Evolutionary conservation across 2,329 filamentous ascomycete genomes (phyloP).

Genomic region (Tothia fuscella): DNA sequence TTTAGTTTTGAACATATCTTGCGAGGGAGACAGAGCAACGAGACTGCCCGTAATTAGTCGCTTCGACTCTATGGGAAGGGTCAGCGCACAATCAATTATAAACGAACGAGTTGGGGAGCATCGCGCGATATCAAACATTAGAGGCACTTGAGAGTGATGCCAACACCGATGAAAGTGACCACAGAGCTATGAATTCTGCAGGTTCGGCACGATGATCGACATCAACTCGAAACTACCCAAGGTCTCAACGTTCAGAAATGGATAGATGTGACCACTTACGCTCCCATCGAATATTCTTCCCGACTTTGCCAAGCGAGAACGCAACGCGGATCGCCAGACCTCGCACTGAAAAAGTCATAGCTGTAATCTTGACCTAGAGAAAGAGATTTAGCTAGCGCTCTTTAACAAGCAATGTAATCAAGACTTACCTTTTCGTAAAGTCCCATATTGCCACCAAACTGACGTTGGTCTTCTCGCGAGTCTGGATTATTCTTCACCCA

Average conservation of each 20-base stretch:
- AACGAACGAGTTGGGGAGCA: no score
- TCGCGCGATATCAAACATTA: slow-evolving; percentile 58
- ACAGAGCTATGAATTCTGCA: no score
- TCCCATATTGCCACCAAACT: slow-evolving; percentile 21
- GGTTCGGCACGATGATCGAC: no score
- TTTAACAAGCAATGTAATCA: not conserved
- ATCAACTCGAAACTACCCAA: no score
- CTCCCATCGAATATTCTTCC: slow-evolving; percentile 11
- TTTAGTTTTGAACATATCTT: slow-evolving; percentile 50
- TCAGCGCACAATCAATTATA: no score
- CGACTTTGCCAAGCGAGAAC: slow-evolving; percentile 10
- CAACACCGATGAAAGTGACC: no score
- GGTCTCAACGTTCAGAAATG: no score
- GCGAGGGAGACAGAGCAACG: slow-evolving; percentile 40
- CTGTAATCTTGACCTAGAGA: slow-evolving; percentile 51
- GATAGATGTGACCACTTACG: no score
- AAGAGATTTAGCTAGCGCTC: not conserved
- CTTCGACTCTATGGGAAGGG: no score
- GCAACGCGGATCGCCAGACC: slow-evolving; percentile 54
- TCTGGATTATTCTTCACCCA: slow-evolving; percentile 40
- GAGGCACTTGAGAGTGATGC: slow-evolving; percentile 59
- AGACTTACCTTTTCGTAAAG: slow-evolving; percentile 22
- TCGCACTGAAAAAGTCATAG: slow-evolving; percentile 48
- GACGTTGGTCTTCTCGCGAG: slow-evolving; percentile 44
- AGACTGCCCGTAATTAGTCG: slow-evolving; percentile 43